Percentiles rank a stretch among this genome's conserved stretches.
These are phyloP conservation scores for Ailanthus altissimus DNA, from an alignment of 345 rosid genomes.

Conservation along the genomic window DNA sequence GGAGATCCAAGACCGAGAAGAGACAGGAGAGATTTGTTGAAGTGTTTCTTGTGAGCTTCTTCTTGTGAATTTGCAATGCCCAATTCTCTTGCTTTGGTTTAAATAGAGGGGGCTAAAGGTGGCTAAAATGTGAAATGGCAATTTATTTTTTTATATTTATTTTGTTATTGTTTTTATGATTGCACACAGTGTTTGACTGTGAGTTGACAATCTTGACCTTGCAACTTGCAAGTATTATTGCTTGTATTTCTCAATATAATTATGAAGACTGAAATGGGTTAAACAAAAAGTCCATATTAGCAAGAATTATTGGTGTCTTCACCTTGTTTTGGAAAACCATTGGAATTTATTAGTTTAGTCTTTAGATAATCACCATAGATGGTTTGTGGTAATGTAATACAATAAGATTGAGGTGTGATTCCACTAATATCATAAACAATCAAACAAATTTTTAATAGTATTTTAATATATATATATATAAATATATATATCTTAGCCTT, in stretches of 20 bases:
- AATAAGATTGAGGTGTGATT: too few relatives aligned
- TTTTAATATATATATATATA: too few relatives aligned
- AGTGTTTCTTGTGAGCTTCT: background rate
- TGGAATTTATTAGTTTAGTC: background rate
- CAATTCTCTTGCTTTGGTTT: background rate
- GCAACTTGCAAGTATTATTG: too few relatives aligned
- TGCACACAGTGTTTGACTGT: conserved; percentile 4
- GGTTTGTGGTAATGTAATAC: too few relatives aligned
- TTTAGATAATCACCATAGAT: background rate
- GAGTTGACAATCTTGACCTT: conserved; percentile 39
- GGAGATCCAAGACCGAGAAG: too few relatives aligned
- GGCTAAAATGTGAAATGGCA: background rate
- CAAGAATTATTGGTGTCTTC: background rate
- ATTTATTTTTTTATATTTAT: background rate
- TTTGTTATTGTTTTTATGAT: too few relatives aligned
- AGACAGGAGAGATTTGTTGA: background rate
- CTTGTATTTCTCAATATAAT: too few relatives aligned
- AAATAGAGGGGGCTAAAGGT: background rate
- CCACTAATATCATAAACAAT: too few relatives aligned
- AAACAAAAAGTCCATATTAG: background rate
- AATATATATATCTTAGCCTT: too few relatives aligned
- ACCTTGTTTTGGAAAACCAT: background rate
- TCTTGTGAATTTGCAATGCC: background rate
- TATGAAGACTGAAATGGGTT: too few relatives aligned
- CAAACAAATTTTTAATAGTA: too few relatives aligned